Evolutionary conservation across 441 rosid species (phyloP).

Genomic region (Gossypium aridum): DNA sequence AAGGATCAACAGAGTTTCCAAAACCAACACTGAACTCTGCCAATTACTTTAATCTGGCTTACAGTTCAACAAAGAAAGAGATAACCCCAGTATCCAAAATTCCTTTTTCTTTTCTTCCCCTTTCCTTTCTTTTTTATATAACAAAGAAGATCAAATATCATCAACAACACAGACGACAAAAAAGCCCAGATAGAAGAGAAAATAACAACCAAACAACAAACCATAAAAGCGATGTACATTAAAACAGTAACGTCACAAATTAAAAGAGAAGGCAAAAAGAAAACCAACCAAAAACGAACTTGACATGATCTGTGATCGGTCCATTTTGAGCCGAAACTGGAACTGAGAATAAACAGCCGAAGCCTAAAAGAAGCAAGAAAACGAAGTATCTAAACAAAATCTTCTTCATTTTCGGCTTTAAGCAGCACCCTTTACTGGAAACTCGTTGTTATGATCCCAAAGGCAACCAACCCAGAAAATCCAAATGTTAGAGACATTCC

Average conservation of each 20-base stretch:
- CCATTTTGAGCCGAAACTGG: constrained; percentile 30
- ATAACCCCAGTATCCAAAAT: not conserved
- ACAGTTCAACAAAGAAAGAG: not conserved
- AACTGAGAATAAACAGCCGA: constrained; percentile 22
- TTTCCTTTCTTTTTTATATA: not conserved
- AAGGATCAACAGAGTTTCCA: not conserved
- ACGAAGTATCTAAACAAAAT: constrained; percentile 15
- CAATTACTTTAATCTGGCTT: not conserved
- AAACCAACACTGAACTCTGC: not conserved
- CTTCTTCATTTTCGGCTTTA: constrained; percentile 16
- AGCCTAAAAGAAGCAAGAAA: constrained; percentile 20
- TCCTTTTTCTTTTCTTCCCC: constrained; percentile 2
- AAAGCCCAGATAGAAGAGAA: not conserved
- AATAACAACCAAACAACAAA: not conserved
- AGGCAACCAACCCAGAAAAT: constrained; percentile 2
- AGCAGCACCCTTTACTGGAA: not conserved
- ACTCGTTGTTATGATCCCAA: constrained; percentile 14
- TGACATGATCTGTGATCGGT: constrained; percentile 33
- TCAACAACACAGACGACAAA: not conserved
- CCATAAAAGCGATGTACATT: constrained; percentile 7
- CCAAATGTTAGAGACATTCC: not conserved
- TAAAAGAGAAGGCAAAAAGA: not conserved
- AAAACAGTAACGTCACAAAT: constrained; percentile 7
- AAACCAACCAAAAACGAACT: constrained; percentile 51
- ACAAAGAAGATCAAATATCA: not conserved